Base-by-base conservation (phyloP, 208 protist species). In the Herpetomonas muscarum region DNA sequence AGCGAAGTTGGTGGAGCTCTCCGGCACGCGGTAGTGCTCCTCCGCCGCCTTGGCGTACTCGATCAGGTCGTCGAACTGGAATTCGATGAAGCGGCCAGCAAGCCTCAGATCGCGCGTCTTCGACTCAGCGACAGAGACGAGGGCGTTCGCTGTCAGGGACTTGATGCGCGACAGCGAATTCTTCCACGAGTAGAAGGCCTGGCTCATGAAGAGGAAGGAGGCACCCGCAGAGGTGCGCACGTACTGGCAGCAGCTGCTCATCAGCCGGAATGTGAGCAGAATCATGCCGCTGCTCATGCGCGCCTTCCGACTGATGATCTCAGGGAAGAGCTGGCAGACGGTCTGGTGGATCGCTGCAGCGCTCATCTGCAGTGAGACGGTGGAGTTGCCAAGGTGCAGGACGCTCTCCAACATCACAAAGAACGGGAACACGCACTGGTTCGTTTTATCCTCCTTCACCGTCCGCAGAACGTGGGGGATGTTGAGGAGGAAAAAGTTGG, bases 401-500 rank as follows among this genome's bases (percentile, higher is more conserved):
- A 86, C 55, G 46, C 70, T 86, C 66, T 95, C 85, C 22, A 95
- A 60, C 71, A 95, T 55, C 28, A 91, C 70, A 56, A 95, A 95
- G 56, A 90, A 95, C 0, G 77, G 80, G 53, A 87, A 87, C 17
- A 93, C 85, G 34, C 66, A 76, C 29, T 56, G 55, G 67, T 46
- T 62, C 21, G 61, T 19, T 30, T 66, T 81, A 31, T 84, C 74
- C 24, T 80, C 69, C 48, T 68, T 73, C n/a, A 90, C 70, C 3
- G 74, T 88, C 25, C 69, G 74, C 37, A 95, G 61, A 12, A 66
- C 55, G 21, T 66, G 30, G 15, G 82, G 68, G 32, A 88, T 87
- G 58, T 74, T 70, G 29, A 68, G 58, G n/a, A 95, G 71, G 42
- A 89, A 72, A 22, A 85, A 64, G 55, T 71, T 80, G 47, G 61